Evolutionary conservation across 176 grass and related monocot species (phyloP), one percentile per base, ranked within the genome.

Genomic region (Canna indica): DNA sequence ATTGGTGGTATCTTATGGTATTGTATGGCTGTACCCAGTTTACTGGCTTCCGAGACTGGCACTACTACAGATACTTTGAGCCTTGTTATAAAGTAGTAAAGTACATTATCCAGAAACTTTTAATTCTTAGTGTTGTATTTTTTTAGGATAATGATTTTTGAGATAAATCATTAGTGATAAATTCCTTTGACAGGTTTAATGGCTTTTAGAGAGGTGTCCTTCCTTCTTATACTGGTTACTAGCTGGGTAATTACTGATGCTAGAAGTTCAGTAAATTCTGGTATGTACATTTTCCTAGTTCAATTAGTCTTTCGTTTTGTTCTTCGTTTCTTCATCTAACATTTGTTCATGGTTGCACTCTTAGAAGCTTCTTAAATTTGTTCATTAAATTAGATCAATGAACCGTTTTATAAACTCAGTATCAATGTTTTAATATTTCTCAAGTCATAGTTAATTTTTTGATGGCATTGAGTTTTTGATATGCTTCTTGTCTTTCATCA

Each of bases 211-310:
- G 63, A 38, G 18, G 7, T 6, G 17, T n/a, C 35, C 63, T 38
- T 66, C 34, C 62, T 65, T 38, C 12, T 63, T 63, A 33, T 63
- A 1, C 63, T 66, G n/a, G 20, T 66, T 66, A 66, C 26, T 41
- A 18, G 7, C 34, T 41, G 33, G 63, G 63, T 22, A 66, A 66
- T 2, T 41, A 20, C 20, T n/a, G 63, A 66, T 66, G 63, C 22
- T 38, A 66, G 22, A 38, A 39, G 34, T 5, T 20, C 3, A 16
- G 63, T 25, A 10, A 22, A 66, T 10, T 11, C 39, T 38, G 63
- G 39, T 66, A 15, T 66, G 34, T 20, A n/a, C 26, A 18, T 12
- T 10, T 66, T 66, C 26, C 58, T 32, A 54, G 18, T 60, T 60
- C 13, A 60, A 14, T 30, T 60, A 30, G 15, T 30, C 4, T 60